Evolutionary conservation across 768 basidiomycete genomes (phyloP), one percentile per base, ranked within the genome.

Genomic region (Cystofilobasidium bisporidii): DNA sequence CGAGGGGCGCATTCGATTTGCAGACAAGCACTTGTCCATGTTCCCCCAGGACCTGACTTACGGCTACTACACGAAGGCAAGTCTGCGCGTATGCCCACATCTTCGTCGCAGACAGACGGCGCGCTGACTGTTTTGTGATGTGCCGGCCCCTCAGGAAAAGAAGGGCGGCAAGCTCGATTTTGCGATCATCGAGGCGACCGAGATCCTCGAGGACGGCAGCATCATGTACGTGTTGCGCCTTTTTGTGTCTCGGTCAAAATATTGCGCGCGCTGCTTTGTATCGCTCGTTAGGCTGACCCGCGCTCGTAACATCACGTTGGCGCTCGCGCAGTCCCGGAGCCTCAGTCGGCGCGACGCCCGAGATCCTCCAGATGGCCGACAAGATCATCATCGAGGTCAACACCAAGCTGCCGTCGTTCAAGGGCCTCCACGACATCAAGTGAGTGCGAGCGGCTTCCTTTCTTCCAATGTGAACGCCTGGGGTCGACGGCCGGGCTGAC

Each of bases 301-400:
- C n/a, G n/a, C n/a, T n/a, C n/a, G n/a, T n/a, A n/a, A n/a, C n/a
- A n/a, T n/a, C n/a, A n/a, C n/a, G n/a, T n/a, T n/a, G n/a, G n/a
- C 6, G 26, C 20, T 9, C 28, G 14, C 22, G 28, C 53, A 56
- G 53, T 4, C 73, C 30, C 71, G 64, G 75, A 30, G 75, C 75
- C 0, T 72, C 71, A 10, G 75, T 75, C 26, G 75, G 75, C 18
- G 75, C 75, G 1, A 73, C 75, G 6, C 75, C 75, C 24, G 75
- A 75, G 62, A 73, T 75, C 48, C 60, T 75, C n/a, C 67, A 69
- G 45, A 63, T 63, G 17, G 73, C 75, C 6, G 73, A 74, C 28
- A 71, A 72, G 63, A 74, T 75, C 70, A 73, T 75, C 61, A 71
- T 75, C 61, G 75, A 75, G 70, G 72, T 75, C 70, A 75, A 75